Evolutionary conservation across 106 monocot species (phyloP), one percentile per base, ranked within the genome.

Genomic region (Acorus calamus): DNA sequence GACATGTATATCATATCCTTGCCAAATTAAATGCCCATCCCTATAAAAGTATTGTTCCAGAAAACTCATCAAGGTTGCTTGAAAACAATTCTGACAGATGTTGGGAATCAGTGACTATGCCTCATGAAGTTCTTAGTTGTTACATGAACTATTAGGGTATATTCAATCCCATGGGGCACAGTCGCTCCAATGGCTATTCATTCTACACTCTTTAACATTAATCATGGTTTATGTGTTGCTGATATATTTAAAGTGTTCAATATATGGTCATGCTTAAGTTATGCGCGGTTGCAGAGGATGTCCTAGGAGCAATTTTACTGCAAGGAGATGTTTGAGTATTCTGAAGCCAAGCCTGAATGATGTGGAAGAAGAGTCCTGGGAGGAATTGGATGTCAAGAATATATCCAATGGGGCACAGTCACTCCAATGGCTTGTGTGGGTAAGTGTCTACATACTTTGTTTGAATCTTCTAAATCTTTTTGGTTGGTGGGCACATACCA

Each of bases 311-410:
- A 80, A 98, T 65, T 74, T 58, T 12, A 92, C 96, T 44, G 87
- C 85, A 49, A 71, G 91, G 6, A 81, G 80, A 56, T 85, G 82
- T 52, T 62, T 92, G 71, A 69, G 67, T 61, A 55, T 98, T 60
- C 78, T 98, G 63, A 85, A 78, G 63, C 96, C 96, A 5, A 83
- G 83, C 74, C 59, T 98, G 58, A 73, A 83, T 77, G 52, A 58
- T 57, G 50, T 81, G 3, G 96, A 91, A 76, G 88, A 80, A 77
- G 91, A 98, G n/a, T 88, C 96, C 3, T 98, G 96, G 96, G 91
- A 98, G 70, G 91, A 88, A 50, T 65, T 98, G 49, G 91, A 98
- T 60, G 70, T 55, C 62, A 55, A 69, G 49, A 80, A 81, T 7
- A 92, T 91, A 52, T 75, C 73, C 56, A 77, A 71, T 70, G 79